Percentiles rank a stretch among this genome's conserved stretches.
phyloP scores from a whole-genome alignment of 1,284 basidiomycete species.

The Ceraceosorus guamensis region DNA sequence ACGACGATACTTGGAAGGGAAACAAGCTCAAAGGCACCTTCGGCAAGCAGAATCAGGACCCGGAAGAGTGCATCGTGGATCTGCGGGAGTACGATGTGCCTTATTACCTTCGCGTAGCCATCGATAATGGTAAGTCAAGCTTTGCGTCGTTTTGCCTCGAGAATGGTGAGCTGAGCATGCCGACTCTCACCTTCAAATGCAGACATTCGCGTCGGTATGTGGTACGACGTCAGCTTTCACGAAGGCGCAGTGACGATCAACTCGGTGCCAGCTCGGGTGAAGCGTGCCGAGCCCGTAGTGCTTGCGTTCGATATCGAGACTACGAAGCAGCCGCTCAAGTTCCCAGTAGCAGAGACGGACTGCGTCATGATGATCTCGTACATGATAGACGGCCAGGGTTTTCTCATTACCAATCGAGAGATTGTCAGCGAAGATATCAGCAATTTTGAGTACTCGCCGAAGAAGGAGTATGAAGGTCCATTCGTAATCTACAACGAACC shows the following conservation, averaged over 20 bases:
- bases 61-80: slow-evolving; percentile 84
- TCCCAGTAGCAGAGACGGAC: slow-evolving; percentile 90
- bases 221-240: slow-evolving; percentile 78
- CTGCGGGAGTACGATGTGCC: slow-evolving; percentile 94
- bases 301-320: slow-evolving; percentile 99
- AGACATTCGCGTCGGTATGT: slow-evolving; percentile 91
- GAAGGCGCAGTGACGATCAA: slow-evolving; percentile 73
- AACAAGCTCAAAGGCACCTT: not conserved
- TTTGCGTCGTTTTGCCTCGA: not conserved
- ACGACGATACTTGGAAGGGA: not conserved
- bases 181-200: slow-evolving; percentile 1
- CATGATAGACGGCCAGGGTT: slow-evolving; percentile 91
- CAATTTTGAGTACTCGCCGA: slow-evolving; percentile 98
- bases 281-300: slow-evolving; percentile 97
- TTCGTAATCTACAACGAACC: slow-evolving; percentile 93
- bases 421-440: slow-evolving; percentile 97
- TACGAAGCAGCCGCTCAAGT: slow-evolving; percentile 95
- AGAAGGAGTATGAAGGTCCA: slow-evolving; percentile 93
- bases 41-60: slow-evolving; percentile 55
- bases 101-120: slow-evolving; percentile 95
- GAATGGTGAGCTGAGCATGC: not conserved
- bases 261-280: slow-evolving; percentile 74
- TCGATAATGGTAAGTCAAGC: slow-evolving; percentile 66
- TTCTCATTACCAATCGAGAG: slow-evolving; percentile 93
- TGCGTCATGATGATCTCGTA: slow-evolving; percentile 99